These are phyloP conservation scores for Ophiocordyceps robertsii DNA, from an alignment of 2,329 filamentous ascomycete genomes.

Conservation along the genomic window DNA sequence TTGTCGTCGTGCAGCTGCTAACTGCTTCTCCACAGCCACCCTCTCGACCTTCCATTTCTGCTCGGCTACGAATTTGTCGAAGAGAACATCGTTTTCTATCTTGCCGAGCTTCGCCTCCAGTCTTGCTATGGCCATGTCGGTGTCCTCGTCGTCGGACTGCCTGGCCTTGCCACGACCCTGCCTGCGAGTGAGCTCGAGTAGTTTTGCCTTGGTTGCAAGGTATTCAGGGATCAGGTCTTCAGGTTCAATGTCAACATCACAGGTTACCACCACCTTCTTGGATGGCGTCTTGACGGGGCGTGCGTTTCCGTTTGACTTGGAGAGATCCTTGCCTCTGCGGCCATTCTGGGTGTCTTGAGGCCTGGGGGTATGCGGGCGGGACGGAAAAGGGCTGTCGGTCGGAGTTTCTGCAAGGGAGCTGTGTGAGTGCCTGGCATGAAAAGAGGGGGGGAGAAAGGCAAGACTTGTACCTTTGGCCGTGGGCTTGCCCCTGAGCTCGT, in stretches of 20 bases:
- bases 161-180: slow-evolving; percentile 5
- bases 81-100: slow-evolving; percentile 67
- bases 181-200: slow-evolving; percentile 36
- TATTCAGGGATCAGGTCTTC: slow-evolving; percentile 66
- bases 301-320: slow-evolving; percentile 7
- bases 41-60: slow-evolving; percentile 49
- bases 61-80: slow-evolving; percentile 54
- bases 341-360: slow-evolving; percentile 13
- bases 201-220: slow-evolving; percentile 55
- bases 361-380: slow-evolving; percentile 35
- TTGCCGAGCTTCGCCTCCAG: slow-evolving; percentile 60
- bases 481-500: slow-evolving; percentile 34
- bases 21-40: slow-evolving; percentile 48
- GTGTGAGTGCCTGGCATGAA: background rate
- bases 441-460: background rate
- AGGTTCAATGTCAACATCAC: slow-evolving; percentile 59
- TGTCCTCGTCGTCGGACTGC: slow-evolving; percentile 6
- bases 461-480: slow-evolving; percentile 20
- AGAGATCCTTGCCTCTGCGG: slow-evolving; percentile 20
- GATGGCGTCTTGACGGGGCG: slow-evolving; percentile 11
- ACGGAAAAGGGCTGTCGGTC: slow-evolving; percentile 33
- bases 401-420: slow-evolving; percentile 28
- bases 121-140: slow-evolving; percentile 42
- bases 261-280: slow-evolving; percentile 35
- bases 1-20: slow-evolving; percentile 33